Evolutionary conservation across 2,329 filamentous ascomycete species (phyloP).

Genomic region (Epichloe uncinata): DNA sequence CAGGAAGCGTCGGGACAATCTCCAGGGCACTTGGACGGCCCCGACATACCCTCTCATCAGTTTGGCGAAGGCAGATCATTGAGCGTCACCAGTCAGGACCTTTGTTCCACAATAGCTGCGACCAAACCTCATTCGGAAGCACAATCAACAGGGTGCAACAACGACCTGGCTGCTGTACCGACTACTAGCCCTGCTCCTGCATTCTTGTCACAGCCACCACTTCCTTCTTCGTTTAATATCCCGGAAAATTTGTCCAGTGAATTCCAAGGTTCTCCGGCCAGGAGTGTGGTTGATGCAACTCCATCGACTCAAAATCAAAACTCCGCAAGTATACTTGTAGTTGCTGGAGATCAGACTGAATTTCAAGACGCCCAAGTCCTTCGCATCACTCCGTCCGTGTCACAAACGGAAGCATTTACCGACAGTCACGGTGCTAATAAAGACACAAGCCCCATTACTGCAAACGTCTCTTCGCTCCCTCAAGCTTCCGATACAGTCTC

Average conservation of each 20-base stretch:
- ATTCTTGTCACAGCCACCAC: constrained; percentile 8
- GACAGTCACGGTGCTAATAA: constrained; percentile 7
- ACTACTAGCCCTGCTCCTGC: constrained; percentile 3
- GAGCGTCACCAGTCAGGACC: not conserved
- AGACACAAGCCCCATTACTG: not conserved
- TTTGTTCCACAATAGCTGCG: not conserved
- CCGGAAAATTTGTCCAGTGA: constrained; percentile 4
- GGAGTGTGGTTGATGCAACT: constrained; percentile 3
- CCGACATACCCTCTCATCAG: constrained; percentile 15
- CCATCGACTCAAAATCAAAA: not conserved
- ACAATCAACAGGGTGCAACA: not conserved
- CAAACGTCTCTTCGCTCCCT: not conserved
- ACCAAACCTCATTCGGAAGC: not conserved
- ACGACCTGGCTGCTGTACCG: not conserved
- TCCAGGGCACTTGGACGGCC: not conserved
- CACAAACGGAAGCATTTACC: constrained; percentile 6
- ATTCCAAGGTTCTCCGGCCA: not conserved
- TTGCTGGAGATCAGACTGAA: constrained; percentile 2
- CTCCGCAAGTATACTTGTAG: not conserved
- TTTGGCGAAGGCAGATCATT: constrained; percentile 6
- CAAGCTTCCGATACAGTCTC: not conserved
- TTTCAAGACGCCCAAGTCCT: constrained; percentile 19
- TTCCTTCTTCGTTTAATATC: not conserved
- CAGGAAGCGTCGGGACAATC: not conserved
- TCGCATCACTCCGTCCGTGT: constrained; percentile 6